phyloP scores from a whole-genome alignment of 2,329 filamentous ascomycete species.

The Xylogone sp. region DNA sequence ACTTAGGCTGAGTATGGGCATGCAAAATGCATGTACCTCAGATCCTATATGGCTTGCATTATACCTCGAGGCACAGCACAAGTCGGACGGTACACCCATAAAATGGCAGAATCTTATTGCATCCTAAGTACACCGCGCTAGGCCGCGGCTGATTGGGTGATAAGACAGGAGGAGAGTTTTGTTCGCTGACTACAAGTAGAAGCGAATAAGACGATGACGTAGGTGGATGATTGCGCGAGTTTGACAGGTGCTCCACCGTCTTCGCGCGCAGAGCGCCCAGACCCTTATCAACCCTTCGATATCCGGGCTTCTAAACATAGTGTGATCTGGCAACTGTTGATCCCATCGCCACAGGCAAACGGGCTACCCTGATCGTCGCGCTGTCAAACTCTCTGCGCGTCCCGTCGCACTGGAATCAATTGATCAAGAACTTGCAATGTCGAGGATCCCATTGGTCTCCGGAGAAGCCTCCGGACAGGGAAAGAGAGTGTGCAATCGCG shows the following conservation, averaged over 20 bases:
- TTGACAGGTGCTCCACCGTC: not conserved
- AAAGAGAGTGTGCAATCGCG: no score
- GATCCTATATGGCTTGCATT: no score
- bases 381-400: not conserved
- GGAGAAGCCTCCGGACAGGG: not conserved
- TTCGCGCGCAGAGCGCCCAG: not conserved
- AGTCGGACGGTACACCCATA: no score
- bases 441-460: no score
- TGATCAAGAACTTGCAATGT: not conserved
- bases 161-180: not conserved
- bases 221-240: not conserved
- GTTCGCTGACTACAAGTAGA: not conserved
- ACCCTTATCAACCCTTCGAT: not conserved
- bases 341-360: not conserved
- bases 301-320: not conserved
- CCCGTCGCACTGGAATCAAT: conserved; percentile 1
- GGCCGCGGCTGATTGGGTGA: no score
- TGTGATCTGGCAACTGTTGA: not conserved
- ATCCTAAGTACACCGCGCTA: no score
- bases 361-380: not conserved
- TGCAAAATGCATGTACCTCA: no score
- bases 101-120: no score
- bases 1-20: no score
- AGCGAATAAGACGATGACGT: not conserved
- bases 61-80: no score